These are phyloP conservation scores for Phaeophleospora eucalypticola DNA, from an alignment of 2,329 filamentous ascomycete species.

Conservation along the genomic window DNA sequence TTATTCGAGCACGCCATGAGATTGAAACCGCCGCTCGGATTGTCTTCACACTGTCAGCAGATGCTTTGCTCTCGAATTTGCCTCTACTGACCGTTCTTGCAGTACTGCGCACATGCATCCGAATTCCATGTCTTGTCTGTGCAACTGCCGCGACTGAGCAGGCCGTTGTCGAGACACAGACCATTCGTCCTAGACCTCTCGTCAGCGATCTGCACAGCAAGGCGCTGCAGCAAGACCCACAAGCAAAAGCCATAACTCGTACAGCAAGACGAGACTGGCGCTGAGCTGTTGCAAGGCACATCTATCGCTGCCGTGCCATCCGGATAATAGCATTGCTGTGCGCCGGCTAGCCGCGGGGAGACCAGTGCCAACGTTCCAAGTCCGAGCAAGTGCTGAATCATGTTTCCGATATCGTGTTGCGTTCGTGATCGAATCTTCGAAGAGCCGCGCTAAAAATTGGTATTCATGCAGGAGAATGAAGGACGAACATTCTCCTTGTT, in stretches of 20 bases:
- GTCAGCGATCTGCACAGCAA: not conserved
- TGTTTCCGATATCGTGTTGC: not conserved
- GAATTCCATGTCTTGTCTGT: constrained; percentile 15
- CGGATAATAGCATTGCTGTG: constrained; percentile 17
- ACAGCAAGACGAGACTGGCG: constrained; percentile 14
- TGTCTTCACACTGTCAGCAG: constrained; percentile 6
- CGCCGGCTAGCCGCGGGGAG: not conserved
- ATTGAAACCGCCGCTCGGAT: constrained; percentile 6
- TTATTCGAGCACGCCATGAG: constrained; percentile 9
- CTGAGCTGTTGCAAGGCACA: constrained; percentile 14
- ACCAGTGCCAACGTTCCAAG: not conserved
- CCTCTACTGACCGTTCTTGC: constrained; percentile 11
- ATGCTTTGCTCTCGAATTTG: not conserved
- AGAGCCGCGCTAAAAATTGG: too few species aligned
- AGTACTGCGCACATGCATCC: constrained; percentile 13
- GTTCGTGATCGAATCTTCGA: too few species aligned
- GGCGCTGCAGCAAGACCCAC: not conserved
- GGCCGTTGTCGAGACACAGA: constrained; percentile 14
- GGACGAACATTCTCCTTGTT: not conserved
- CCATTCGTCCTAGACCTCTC: constrained; percentile 7
- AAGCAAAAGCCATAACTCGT: constrained; percentile 15
- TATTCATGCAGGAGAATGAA: not conserved
- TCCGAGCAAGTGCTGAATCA: not conserved
- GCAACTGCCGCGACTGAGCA: constrained; percentile 14
- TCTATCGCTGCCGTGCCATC: constrained; percentile 15